Evolutionary conservation across 495 filamentous ascomycete species (phyloP), one percentile per base, ranked within the genome.

Genomic region (Articulospora tetracladia): DNA sequence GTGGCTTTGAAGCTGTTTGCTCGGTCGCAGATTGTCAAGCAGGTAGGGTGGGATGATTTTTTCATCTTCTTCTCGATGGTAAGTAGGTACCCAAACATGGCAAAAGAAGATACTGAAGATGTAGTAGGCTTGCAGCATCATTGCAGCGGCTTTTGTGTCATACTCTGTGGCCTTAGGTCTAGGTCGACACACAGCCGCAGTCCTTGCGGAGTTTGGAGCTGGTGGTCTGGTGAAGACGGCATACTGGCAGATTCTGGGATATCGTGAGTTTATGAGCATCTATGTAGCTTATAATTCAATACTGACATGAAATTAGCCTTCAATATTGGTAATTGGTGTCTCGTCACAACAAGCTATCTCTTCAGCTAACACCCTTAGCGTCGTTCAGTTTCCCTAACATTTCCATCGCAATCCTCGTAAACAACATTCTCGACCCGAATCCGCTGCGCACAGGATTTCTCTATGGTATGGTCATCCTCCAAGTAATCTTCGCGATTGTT

Each of bases 361-460:
- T 24, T 13, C 20, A 50, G 25, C 11, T 50, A 24, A 50, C 44
- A 7, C 22, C 17, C 25, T 4, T 50, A 50, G 47, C 20, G 20
- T 50, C 47, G 4, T 50, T 50, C 47, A 50, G 47, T 24, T 50
- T 50, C 47, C 47, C 47, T 22, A 50, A 50, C 47, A 50, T 50
- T 3, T 50, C 47, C 20, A 50, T 50, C 13, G 47, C 47, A 1
- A 50, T 50, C 47, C 47, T 50, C 25, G 20, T 50, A 3, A 50
- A 50, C 20, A 1, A 50, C 13, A 17, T 50, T 13, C 47, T 50
- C 47, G 47, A 50, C 22, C 47, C 20, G 3, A 50, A 50, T 24
- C 47, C 47, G 3, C 3, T 50, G 20, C 47, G 47, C 13, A 24
- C 12, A 22, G 3, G 1, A 1, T 24, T 22, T 50, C 22, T 50